Evolutionary conservation across 2,329 filamentous ascomycete species (phyloP).

Genomic region (Aspergillus unguis): DNA sequence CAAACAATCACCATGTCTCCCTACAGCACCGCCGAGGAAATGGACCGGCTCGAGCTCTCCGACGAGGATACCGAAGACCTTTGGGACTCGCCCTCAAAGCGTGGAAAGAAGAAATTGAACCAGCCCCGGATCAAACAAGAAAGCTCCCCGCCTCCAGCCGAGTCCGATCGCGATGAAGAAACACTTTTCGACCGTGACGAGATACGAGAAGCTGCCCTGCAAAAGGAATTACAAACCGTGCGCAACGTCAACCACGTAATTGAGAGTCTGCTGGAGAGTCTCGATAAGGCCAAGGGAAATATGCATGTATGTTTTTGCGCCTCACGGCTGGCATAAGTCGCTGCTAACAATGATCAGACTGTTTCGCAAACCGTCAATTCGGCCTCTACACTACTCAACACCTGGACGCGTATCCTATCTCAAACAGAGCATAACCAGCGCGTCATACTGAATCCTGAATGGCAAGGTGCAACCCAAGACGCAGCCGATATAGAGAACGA

Average conservation of each 20-base stretch:
- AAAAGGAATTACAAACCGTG: constrained; percentile 76
- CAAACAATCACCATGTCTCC: constrained; percentile 25
- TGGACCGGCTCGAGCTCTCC: constrained; percentile 52
- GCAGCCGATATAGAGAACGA: constrained; percentile 83
- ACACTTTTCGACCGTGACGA: constrained; percentile 62
- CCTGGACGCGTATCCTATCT: constrained; percentile 92
- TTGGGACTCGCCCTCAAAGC: constrained; percentile 56
- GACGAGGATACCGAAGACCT: constrained; percentile 57
- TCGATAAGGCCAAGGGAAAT: constrained; percentile 48
- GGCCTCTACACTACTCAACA: constrained; percentile 84
- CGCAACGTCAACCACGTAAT: constrained; percentile 84
- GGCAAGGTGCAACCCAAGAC: constrained; percentile 86
- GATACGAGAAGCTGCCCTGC: constrained; percentile 69
- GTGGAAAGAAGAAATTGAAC: constrained; percentile 32
- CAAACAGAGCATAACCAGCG: constrained; percentile 98
- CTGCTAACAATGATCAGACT: constrained; percentile 52
- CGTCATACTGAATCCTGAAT: constrained; percentile 79
- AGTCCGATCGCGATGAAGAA: constrained; percentile 45
- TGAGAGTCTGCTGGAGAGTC: constrained; percentile 53
- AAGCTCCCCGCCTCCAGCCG: constrained; percentile 25
- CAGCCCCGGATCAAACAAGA: constrained; percentile 39
- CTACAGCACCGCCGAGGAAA: constrained; percentile 44
- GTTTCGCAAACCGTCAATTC: constrained; percentile 82
- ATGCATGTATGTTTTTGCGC: constrained; percentile 42
- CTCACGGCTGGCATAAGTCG: background rate